A percentile compares a stretch with the other conserved stretches of the same genome.
Conservation (phyloP, 2,329 filamentous ascomycete genomes). For the Sclerotinia subarctica region DNA sequence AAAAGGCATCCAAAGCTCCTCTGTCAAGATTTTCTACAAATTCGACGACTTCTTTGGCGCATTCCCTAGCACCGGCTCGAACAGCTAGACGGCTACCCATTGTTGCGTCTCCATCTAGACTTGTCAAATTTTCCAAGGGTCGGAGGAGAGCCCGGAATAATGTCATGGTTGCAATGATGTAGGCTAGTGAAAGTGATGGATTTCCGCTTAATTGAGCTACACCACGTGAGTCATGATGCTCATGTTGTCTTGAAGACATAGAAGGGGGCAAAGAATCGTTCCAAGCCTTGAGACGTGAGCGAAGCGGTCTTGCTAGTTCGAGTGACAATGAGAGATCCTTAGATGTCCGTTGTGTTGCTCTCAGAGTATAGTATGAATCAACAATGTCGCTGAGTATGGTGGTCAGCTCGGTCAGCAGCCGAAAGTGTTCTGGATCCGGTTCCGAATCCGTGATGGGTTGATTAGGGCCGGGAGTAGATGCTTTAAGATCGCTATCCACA, state of each 20-base stretch:
- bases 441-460: constrained; percentile 31
- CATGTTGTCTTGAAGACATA: constrained; percentile 28
- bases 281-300: constrained; percentile 37
- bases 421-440: constrained; percentile 34
- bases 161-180: constrained; percentile 40
- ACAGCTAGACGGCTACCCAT: constrained; percentile 31
- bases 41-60: constrained; percentile 37
- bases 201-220: constrained; percentile 35
- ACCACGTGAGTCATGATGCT: constrained; percentile 30
- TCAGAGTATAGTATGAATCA: constrained; percentile 37
- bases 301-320: constrained; percentile 34
- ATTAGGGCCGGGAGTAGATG: constrained; percentile 25
- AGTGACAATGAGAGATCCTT: constrained; percentile 37
- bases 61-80: constrained; percentile 35
- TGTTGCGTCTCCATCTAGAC: constrained; percentile 32
- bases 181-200: constrained; percentile 37
- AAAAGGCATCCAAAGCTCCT: constrained; percentile 36
- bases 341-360: constrained; percentile 35
- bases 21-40: constrained; percentile 36
- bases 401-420: constrained; percentile 36
- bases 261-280: constrained; percentile 36
- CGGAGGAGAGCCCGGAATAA: constrained; percentile 39
- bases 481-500: constrained; percentile 31
- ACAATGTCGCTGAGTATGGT: constrained; percentile 39
- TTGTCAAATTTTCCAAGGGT: constrained; percentile 35